These are phyloP conservation scores for Lentinula sp. DNA, from an alignment of 768 basidiomycete genomes.

Conservation along the genomic window DNA sequence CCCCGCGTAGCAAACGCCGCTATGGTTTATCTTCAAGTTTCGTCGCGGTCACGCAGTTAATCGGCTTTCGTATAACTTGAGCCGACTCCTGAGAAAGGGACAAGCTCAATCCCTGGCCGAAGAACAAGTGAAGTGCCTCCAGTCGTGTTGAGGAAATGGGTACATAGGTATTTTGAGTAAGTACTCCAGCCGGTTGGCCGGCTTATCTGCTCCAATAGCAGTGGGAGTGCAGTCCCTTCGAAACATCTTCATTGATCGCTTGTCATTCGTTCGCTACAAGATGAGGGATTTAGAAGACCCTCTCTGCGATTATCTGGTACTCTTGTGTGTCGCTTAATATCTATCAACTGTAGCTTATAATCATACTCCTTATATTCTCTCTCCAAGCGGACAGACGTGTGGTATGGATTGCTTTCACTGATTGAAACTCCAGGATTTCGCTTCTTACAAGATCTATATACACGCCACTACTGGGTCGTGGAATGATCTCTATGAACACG, in stretches of 20 bases:
- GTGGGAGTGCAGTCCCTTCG: constrained; percentile 2
- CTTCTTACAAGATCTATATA: neutral
- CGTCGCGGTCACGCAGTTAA: too few species aligned
- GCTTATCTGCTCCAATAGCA: too few species aligned
- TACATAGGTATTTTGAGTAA: too few species aligned
- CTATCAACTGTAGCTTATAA: neutral
- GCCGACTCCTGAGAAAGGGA: too few species aligned
- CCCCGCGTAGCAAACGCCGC: too few species aligned
- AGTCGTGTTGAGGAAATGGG: too few species aligned
- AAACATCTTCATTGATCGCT: constrained; percentile 16
- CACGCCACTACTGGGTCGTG: neutral
- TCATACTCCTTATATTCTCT: neutral
- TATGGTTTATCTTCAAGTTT: too few species aligned
- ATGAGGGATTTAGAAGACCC: constrained; percentile 13
- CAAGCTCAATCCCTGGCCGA: too few species aligned
- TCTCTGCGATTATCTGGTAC: constrained; percentile 18
- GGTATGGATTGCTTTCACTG: neutral
- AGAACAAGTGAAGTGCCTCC: too few species aligned
- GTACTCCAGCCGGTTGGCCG: too few species aligned
- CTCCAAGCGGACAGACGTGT: neutral
- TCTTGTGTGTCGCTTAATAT: constrained; percentile 11
- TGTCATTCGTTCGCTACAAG: constrained; percentile 14
- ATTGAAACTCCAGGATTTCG: neutral
- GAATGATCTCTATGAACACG: constrained; percentile 18
- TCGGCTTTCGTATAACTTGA: too few species aligned